Evolutionary conservation across 495 filamentous ascomycete species (phyloP), one percentile per base, ranked within the genome.

Genomic region (Penicillium egyptiacum): DNA sequence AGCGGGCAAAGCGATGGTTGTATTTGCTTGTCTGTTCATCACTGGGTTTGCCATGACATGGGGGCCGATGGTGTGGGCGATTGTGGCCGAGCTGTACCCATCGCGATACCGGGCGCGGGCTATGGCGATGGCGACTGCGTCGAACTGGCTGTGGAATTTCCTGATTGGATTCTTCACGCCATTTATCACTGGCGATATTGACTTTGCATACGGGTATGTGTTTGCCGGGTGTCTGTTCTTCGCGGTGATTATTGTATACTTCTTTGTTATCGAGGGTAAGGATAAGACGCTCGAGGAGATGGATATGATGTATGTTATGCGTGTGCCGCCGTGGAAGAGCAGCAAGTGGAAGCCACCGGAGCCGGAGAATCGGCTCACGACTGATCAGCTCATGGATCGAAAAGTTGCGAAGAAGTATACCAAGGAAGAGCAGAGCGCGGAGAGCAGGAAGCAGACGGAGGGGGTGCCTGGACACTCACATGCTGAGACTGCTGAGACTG

Each of bases 121-220:
- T 19, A 91, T 91, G 86, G 86, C 86, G n/a, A 65, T 91, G 14
- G 86, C 87, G 8, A 93, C 91, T 0, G 84, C 87, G 2, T 83
- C 83, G 19, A 96, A 94, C 73, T 96, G 91, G 91, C 77, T 87
- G 35, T 93, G 87, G 86, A 96, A 94, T 63, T 95, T 92, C 74
- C 66, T 92, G 50, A 79, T 94, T 50, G 81, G 83, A 0, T 91
- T 93, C 74, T 88, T 92, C 71, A 91, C 89, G 0, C 88, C 89
- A 0, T 86, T 88, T 61, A 89, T 90, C 60, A 86, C 82, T 7
- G 66, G 70, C 0, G 81, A 80, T 17, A 92, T 94, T 60, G 79
- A 83, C 42, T 92, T 86, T 72, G 70, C 75, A 1, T 91, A 89
- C 69, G 89, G 90, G 12, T 93, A 88, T 70, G 83, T 93, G 33